Base-by-base conservation (phyloP, 306 rosid species). In the Purshia tridentata region DNA sequence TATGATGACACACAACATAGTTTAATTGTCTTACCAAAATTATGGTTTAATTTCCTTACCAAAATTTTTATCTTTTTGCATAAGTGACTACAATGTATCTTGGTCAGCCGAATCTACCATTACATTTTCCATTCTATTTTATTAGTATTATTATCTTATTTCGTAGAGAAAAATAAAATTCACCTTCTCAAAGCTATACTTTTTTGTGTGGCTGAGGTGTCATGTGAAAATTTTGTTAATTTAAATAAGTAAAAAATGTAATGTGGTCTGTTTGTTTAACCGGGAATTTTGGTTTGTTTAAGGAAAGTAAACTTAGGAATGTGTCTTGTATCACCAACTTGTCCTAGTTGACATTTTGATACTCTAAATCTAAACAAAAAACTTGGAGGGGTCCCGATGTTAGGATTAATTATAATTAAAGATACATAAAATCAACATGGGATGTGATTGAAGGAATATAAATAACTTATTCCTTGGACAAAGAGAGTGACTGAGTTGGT, bases 381-480 rank as follows among this genome's bases (percentile, higher is more conserved):
- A 3, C 9, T 6, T 9, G 4, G 9, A 69, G 51, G 15, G 59
- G 44, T 29, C 48, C 29, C 18, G 15, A 51, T 71, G 59, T 40
- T 47, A 41, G 58, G 45, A 22, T 48, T 49, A 80, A 61, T 11
- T 11, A 16, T 16, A 18, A 54, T 16, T 6, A 5, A 0, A 3
- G 41, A 48, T 40, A 42, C 29, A 72, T 60, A 59, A 47, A 52
- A 76, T 76, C 74, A 65, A 65, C 70, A 46, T 52, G 60, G 74
- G 78, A 65, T 81, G 81, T 29, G 67, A 49, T 71, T 40, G 45
- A 77, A 67, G 18, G 48, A 69, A 45, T 29, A 45, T 29, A 5
- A 47, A 51, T 66, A 62, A 44, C 18, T 14, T 55, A 44, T 6
- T 69, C 44, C 4, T 1, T 19, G 63, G 68, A 41, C 54, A 75